phyloP scores from a whole-genome alignment of 805 yeast genomes.

The Middelhovenomyces tepae region DNA sequence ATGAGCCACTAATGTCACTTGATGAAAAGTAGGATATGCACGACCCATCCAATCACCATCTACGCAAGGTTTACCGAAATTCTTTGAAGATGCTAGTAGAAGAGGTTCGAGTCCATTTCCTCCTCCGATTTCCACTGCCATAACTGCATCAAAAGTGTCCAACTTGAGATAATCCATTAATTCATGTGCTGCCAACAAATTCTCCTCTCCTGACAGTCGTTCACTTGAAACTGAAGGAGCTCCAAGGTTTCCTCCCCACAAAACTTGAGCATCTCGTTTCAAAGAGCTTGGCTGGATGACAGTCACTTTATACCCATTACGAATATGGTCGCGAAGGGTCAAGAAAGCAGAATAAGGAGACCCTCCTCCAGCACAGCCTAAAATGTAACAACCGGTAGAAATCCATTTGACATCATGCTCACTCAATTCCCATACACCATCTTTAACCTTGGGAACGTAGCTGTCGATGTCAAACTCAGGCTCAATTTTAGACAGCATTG shows the following conservation, averaged over 20 bases:
- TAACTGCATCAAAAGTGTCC: conserved; percentile 12
- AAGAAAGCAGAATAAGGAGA: conserved; percentile 36
- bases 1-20: too few relatives aligned
- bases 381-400: conserved; percentile 37
- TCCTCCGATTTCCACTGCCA: conserved; percentile 26
- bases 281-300: conserved; percentile 32
- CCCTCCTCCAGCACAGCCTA: conserved; percentile 48
- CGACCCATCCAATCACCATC: too few relatives aligned
- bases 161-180: conserved; percentile 21
- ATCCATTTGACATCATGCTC: conserved; percentile 35
- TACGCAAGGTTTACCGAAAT: too few relatives aligned
- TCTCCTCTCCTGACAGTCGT: conserved; percentile 34
- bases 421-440: conserved; percentile 35
- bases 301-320: conserved; percentile 28
- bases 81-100: too few relatives aligned
- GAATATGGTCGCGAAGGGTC: conserved; percentile 27
- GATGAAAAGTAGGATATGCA: too few relatives aligned
- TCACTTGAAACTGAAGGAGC: conserved; percentile 39
- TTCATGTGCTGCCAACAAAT: conserved; percentile 26
- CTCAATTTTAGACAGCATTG: too few relatives aligned
- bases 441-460: too few relatives aligned
- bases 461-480: too few relatives aligned
- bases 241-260: conserved; percentile 35
- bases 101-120: conserved; percentile 24
- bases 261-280: conserved; percentile 20